Evolutionary conservation across 225 moss, liverwort and hornwort genomes (phyloP).

Genomic region (Antitrichia curtipendula): DNA sequence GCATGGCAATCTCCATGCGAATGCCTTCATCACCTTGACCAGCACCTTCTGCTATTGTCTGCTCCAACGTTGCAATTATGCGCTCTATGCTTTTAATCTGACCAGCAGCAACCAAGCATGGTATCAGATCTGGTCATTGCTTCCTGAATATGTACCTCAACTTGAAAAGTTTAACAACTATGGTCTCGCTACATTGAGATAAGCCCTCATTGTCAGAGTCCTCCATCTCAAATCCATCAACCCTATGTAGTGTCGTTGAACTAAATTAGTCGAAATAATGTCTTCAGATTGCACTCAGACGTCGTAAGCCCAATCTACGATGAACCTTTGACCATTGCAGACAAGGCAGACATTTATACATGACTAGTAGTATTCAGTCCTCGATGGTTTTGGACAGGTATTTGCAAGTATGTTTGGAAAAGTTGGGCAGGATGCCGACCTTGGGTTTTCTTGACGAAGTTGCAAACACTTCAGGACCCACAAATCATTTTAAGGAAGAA

Average conservation of each 20-base stretch:
- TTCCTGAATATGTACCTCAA: neutral
- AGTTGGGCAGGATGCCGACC: neutral
- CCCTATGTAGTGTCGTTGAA: neutral
- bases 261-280: neutral
- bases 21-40: slow-evolving; percentile 99
- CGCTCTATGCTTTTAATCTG: slow-evolving; percentile 99
- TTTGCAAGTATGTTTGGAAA: too few relatives aligned
- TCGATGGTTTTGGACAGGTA: neutral
- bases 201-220: neutral
- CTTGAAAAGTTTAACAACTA: neutral
- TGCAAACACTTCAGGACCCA: neutral
- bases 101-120: neutral
- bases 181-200: neutral
- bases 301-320: neutral
- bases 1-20: slow-evolving; percentile 99
- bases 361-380: neutral
- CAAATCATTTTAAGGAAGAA: neutral
- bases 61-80: slow-evolving; percentile 97
- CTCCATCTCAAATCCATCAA: neutral
- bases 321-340: neutral
- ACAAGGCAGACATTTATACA: neutral
- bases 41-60: slow-evolving; percentile 94
- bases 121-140: neutral
- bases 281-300: neutral
- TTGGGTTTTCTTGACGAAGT: neutral